phyloP scores from a whole-genome alignment of 768 basidiomycete species.

The Auriculariales sp. region DNA sequence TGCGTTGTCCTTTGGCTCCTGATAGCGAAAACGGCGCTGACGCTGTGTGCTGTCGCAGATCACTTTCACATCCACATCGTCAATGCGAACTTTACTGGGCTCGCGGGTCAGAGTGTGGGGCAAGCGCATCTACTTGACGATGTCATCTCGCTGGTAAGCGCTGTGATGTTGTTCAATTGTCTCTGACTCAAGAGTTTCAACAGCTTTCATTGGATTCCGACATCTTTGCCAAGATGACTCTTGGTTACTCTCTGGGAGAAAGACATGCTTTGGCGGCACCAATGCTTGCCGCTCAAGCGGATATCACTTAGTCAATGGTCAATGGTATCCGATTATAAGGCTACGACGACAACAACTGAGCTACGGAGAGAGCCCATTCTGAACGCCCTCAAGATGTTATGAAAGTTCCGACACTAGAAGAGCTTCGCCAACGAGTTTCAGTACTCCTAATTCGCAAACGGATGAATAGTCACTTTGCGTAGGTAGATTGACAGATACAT shows the following conservation, averaged over 20 bases:
- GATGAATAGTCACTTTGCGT: too few relatives aligned
- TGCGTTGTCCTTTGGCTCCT: slow-evolving; percentile 24
- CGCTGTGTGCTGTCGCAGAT: slow-evolving; percentile 36
- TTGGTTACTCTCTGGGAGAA: slow-evolving; percentile 74
- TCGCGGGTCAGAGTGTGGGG: slow-evolving; percentile 64
- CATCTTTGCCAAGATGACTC: slow-evolving; percentile 54
- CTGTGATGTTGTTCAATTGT: neutral
- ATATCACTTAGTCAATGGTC: slow-evolving; percentile 2
- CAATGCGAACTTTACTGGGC: slow-evolving; percentile 48
- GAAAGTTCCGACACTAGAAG: too few relatives aligned
- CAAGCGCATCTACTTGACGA: slow-evolving; percentile 92
- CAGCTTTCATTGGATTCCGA: slow-evolving; percentile 48
- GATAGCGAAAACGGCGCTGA: neutral
- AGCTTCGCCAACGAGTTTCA: too few relatives aligned
- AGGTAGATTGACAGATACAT: too few relatives aligned
- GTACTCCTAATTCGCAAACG: too few relatives aligned
- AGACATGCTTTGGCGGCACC: slow-evolving; percentile 54
- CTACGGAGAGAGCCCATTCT: too few relatives aligned
- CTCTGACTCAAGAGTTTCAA: neutral
- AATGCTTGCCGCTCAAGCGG: slow-evolving; percentile 25
- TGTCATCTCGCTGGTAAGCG: slow-evolving; percentile 63
- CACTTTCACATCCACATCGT: slow-evolving; percentile 93
- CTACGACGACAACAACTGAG: too few relatives aligned
- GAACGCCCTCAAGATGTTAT: too few relatives aligned
- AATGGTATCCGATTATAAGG: too few relatives aligned